These are phyloP conservation scores for Leersia perrieri DNA, from an alignment of 176 grass and related monocot genomes.

Conservation along the genomic window DNA sequence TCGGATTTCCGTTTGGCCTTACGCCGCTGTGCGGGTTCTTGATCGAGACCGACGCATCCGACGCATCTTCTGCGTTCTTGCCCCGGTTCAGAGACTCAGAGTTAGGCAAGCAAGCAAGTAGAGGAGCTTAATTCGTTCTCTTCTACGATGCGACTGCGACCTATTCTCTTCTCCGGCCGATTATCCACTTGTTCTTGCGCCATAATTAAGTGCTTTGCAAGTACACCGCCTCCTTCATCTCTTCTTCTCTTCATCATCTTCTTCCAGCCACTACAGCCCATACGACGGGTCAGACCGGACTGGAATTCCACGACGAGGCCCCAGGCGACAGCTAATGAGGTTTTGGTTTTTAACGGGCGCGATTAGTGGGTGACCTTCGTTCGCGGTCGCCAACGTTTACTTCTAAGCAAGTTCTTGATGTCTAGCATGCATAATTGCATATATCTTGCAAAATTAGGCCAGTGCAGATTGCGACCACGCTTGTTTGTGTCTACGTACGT, in stretches of 20 bases:
- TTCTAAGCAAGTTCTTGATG: no score
- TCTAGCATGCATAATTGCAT: no score
- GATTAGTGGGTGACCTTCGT: background rate
- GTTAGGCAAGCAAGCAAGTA: background rate
- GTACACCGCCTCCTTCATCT: background rate
- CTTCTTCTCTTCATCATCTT: no score
- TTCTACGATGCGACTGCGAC: no score
- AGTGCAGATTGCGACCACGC: background rate
- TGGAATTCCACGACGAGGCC: slow-evolving; percentile 16
- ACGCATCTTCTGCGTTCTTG: no score
- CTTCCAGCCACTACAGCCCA: background rate
- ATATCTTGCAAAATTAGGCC: background rate
- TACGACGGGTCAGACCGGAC: background rate
- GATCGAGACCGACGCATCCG: no score
- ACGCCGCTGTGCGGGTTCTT: no score
- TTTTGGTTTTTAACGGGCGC: background rate
- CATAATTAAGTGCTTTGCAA: background rate
- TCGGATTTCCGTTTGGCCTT: no score
- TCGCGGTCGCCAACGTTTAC: background rate
- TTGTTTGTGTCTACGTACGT: background rate
- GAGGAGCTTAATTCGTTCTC: background rate
- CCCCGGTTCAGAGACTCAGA: no score
- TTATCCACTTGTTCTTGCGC: background rate
- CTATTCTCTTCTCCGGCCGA: no score
- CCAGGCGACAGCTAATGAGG: background rate